phyloP scores from a whole-genome alignment of 129 eudicot genomes.

The Helianthus tuberosus region DNA sequence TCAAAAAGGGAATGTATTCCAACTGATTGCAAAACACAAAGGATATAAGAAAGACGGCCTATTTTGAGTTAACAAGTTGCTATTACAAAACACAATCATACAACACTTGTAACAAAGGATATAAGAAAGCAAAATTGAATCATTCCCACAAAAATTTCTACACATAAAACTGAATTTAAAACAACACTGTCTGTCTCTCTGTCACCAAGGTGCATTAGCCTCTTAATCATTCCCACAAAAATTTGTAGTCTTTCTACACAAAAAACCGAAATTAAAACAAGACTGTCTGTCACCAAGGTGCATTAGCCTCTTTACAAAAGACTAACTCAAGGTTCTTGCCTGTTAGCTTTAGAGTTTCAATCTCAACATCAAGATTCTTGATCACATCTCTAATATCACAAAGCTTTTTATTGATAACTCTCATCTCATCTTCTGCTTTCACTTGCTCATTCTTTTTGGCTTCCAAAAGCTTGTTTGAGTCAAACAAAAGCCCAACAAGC shows the following conservation, averaged over 20 bases:
- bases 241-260: background rate
- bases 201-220: no score
- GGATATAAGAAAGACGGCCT: background rate
- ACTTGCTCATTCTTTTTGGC: conserved; percentile 37
- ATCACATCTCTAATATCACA: conserved; percentile 31
- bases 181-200: no score
- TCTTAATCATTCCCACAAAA: no score
- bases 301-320: conserved; percentile 48
- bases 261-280: background rate
- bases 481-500: conserved; percentile 42
- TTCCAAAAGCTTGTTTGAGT: conserved; percentile 35
- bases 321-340: conserved; percentile 29
- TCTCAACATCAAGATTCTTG: conserved; percentile 48
- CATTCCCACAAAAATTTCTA: background rate
- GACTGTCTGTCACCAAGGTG: conserved; percentile 56
- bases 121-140: background rate
- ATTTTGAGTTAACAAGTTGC: background rate
- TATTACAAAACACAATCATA: background rate
- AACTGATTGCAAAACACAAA: no score
- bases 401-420: conserved; percentile 37
- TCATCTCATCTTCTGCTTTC: conserved; percentile 45
- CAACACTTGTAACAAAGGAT: background rate
- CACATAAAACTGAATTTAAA: no score
- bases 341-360: conserved; percentile 42
- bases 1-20: no score